These are phyloP conservation scores for Diaporthe batatas DNA, from an alignment of 2,329 filamentous ascomycete species.

Conservation along the genomic window DNA sequence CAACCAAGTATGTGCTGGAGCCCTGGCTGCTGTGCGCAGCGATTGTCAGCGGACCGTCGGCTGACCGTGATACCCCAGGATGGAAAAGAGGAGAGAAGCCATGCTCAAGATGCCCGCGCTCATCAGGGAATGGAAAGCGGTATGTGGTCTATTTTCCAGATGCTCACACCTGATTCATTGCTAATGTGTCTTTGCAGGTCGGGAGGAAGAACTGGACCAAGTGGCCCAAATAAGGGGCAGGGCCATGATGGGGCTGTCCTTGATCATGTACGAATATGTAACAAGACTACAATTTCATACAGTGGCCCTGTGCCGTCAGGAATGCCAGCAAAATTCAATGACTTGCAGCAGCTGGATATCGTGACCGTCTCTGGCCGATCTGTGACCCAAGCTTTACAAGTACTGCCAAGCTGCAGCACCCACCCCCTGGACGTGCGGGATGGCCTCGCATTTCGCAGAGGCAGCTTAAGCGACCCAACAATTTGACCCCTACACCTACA, in stretches of 20 bases:
- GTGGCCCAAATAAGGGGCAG: slow-evolving; percentile 66
- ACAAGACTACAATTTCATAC: not conserved
- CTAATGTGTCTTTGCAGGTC: slow-evolving; percentile 59
- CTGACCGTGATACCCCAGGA: slow-evolving; percentile 62
- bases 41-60: slow-evolving; percentile 31
- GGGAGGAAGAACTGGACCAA: slow-evolving; percentile 69
- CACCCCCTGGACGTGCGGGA: not conserved
- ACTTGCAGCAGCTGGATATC: not conserved
- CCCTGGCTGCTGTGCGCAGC: not conserved
- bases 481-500: too few relatives aligned
- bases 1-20: slow-evolving; percentile 70
- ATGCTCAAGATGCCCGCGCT: slow-evolving; percentile 96
- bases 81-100: slow-evolving; percentile 90
- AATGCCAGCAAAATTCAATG: not conserved
- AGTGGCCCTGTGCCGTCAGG: not conserved
- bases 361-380: not conserved
- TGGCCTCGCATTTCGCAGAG: not conserved
- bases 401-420: slow-evolving; percentile 11
- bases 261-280: slow-evolving; percentile 31
- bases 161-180: slow-evolving; percentile 29
- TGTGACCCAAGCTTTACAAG: slow-evolving; percentile 5
- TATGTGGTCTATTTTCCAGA: slow-evolving; percentile 58
- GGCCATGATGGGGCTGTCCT: not conserved
- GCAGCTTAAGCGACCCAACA: not conserved
- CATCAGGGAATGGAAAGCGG: slow-evolving; percentile 93